Percentiles rank a stretch among this genome's conserved stretches.
These are phyloP conservation scores for Fusarium beomiforme DNA, from an alignment of 2,329 filamentous ascomycete genomes.

Conservation along the genomic window DNA sequence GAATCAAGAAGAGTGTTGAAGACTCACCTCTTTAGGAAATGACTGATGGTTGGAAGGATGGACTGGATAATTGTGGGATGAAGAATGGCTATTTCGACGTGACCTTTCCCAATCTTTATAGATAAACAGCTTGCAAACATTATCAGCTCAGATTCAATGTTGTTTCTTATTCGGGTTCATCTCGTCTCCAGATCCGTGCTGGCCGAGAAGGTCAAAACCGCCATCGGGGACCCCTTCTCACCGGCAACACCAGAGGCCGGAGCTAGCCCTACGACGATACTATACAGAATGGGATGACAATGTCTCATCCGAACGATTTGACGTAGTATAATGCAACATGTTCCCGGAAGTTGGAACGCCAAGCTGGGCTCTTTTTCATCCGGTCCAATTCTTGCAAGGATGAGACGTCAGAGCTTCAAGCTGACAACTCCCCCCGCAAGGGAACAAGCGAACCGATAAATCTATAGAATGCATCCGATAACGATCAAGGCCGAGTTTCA, in stretches of 20 bases:
- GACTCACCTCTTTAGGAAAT: constrained; percentile 34
- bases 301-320: neutral
- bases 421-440: neutral
- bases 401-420: constrained; percentile 7
- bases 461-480: neutral
- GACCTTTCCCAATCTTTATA: constrained; percentile 17
- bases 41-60: constrained; percentile 26
- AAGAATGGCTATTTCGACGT: neutral
- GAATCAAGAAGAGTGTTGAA: neutral
- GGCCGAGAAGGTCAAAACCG: neutral
- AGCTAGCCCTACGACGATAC: neutral
- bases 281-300: neutral
- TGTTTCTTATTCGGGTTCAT: constrained; percentile 1
- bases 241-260: constrained; percentile 24
- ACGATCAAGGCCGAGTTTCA: neutral
- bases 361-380: constrained; percentile 19
- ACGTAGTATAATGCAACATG: neutral
- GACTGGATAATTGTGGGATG: constrained; percentile 8
- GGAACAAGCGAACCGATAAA: neutral
- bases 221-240: neutral
- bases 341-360: neutral
- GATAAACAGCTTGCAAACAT: neutral
- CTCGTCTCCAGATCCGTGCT: constrained; percentile 2
- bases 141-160: neutral
- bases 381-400: neutral